phyloP scores from a whole-genome alignment of 2,329 filamentous ascomycete genomes.

The Fusarium longipes region DNA sequence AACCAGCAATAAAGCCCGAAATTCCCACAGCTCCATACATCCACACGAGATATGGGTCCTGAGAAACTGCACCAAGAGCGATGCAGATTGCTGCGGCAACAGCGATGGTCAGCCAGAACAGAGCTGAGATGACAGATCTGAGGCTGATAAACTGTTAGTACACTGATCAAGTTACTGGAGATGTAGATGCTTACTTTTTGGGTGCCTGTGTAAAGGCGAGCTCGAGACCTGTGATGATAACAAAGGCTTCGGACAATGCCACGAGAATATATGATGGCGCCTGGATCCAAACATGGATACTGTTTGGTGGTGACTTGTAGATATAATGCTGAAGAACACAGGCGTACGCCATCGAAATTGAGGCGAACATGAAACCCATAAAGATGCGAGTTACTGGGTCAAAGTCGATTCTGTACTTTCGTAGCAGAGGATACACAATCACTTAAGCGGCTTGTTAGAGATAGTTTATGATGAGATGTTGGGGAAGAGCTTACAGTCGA shows the following conservation, averaged over 20 bases:
- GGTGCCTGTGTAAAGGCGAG: conserved; percentile 2
- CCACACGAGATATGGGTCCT: conserved; percentile 8
- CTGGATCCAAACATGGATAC: conserved; percentile 8
- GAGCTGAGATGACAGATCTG: conserved; percentile 6
- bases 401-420: conserved; percentile 13
- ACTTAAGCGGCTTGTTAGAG: too few species aligned
- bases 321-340: conserved; percentile 3
- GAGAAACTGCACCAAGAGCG: not conserved
- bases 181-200: not conserved
- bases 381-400: not conserved
- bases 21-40: conserved; percentile 14
- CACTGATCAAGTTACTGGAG: too few species aligned
- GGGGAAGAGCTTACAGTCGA: conserved; percentile 10
- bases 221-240: conserved; percentile 10
- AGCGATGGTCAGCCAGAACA: conserved; percentile 8
- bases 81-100: conserved; percentile 11
- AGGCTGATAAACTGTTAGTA: not conserved
- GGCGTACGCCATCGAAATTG: conserved; percentile 2
- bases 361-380: conserved; percentile 14
- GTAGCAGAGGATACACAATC: not conserved
- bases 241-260: not conserved
- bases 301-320: conserved; percentile 8
- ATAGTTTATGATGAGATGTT: too few species aligned
- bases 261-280: not conserved
- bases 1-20: conserved; percentile 1